Evolutionary conservation across 257 asterid species (phyloP).

Genomic region (Knoxia roxburghii): DNA sequence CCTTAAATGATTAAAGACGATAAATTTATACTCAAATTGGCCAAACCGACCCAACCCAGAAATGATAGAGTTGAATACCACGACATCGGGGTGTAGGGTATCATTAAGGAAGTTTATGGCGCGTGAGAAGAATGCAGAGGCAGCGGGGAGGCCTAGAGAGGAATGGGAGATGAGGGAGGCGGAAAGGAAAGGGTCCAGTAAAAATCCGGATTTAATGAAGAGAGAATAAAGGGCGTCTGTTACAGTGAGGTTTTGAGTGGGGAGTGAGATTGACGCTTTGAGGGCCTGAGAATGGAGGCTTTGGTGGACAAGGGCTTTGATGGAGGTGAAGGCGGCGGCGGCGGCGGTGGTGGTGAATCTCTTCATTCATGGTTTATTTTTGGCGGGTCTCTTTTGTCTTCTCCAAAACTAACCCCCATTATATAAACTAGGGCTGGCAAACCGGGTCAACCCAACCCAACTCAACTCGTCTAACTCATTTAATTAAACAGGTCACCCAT

Average conservation of each 20-base stretch:
- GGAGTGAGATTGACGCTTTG: slow-evolving; percentile 1
- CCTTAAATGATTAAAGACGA: slow-evolving; percentile 16
- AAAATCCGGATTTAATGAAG: slow-evolving; percentile 11
- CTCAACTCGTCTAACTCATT: too few relatives aligned
- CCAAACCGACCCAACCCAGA: slow-evolving; percentile 10
- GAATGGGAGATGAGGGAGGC: slow-evolving; percentile 15
- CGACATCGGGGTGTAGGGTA: slow-evolving; percentile 6
- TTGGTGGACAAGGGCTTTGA: not conserved
- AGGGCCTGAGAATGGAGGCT: slow-evolving; percentile 10
- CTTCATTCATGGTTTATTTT: slow-evolving; percentile 15
- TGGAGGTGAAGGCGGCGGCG: not conserved
- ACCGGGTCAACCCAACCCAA: too few relatives aligned
- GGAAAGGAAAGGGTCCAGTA: slow-evolving; percentile 11
- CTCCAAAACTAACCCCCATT: too few relatives aligned
- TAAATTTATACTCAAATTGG: not conserved
- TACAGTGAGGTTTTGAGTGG: not conserved
- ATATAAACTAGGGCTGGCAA: too few relatives aligned
- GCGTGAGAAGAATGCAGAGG: not conserved
- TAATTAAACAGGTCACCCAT: too few relatives aligned
- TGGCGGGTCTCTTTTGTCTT: too few relatives aligned
- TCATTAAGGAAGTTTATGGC: slow-evolving; percentile 11
- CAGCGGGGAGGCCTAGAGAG: not conserved
- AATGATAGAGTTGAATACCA: slow-evolving; percentile 13
- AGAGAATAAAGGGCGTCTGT: slow-evolving; percentile 12
- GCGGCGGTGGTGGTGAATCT: not conserved